A percentile compares a stretch with the other conserved stretches of the same genome.
These are phyloP conservation scores for Trifolium dubium DNA, from an alignment of 306 rosid genomes.

Conservation along the genomic window DNA sequence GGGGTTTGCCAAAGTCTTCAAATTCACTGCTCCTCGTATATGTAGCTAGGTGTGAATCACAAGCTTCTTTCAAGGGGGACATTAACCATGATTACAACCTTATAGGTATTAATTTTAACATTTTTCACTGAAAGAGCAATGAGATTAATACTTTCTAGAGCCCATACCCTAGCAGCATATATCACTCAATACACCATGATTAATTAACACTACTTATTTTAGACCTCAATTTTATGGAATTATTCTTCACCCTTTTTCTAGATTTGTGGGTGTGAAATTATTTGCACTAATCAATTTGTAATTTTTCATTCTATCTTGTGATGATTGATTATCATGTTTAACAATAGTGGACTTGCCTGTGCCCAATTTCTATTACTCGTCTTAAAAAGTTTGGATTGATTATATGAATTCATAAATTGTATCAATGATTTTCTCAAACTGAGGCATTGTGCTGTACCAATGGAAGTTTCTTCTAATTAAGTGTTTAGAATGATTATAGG, in stretches of 20 bases:
- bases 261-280: slow-evolving; percentile 42
- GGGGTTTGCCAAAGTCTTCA: slow-evolving; percentile 41
- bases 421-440: slow-evolving; percentile 33
- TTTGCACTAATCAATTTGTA: slow-evolving; percentile 44
- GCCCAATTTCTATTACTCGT: slow-evolving; percentile 48
- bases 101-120: slow-evolving; percentile 49
- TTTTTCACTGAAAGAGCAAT: slow-evolving; percentile 40
- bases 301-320: slow-evolving; percentile 51
- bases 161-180: slow-evolving; percentile 35
- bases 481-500: slow-evolving; percentile 44
- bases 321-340: slow-evolving; percentile 64
- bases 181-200: slow-evolving; percentile 50
- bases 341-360: slow-evolving; percentile 54
- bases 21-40: slow-evolving; percentile 50
- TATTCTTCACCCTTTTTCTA: slow-evolving; percentile 38
- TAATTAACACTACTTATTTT: slow-evolving; percentile 36
- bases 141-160: slow-evolving; percentile 57
- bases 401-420: slow-evolving; percentile 20
- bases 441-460: slow-evolving; percentile 24
- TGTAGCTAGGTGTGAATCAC: slow-evolving; percentile 56
- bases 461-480: slow-evolving; percentile 23
- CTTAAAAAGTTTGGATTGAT: slow-evolving; percentile 40
- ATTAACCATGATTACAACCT: slow-evolving; percentile 61
- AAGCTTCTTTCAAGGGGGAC: slow-evolving; percentile 59
- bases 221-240: slow-evolving; percentile 41